phyloP scores from a whole-genome alignment of 164 flowering plant genomes.

The Nymphaea colorata region DNA sequence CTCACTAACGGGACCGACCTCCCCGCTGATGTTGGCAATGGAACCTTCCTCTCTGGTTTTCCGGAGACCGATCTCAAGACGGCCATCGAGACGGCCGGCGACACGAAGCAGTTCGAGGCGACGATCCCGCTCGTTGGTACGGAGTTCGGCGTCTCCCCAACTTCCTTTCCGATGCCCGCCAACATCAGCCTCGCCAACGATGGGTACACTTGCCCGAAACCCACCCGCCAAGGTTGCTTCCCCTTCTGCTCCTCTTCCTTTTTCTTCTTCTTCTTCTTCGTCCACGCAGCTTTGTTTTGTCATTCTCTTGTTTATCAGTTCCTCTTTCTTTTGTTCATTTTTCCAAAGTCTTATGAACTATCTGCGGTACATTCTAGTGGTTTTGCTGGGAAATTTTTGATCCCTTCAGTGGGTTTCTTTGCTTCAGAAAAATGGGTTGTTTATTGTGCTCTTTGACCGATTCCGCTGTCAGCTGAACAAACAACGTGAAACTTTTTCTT shows the following conservation, averaged over 20 bases:
- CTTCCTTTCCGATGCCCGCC: slow-evolving; percentile 48
- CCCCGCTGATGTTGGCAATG: slow-evolving; percentile 56
- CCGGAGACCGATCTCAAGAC: slow-evolving; percentile 53
- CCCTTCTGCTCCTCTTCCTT: neutral
- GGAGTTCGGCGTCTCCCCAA: slow-evolving; percentile 43
- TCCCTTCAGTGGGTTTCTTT: too few species aligned
- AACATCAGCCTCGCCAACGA: slow-evolving; percentile 57
- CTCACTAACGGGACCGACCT: slow-evolving; percentile 50
- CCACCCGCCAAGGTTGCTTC: slow-evolving; percentile 10
- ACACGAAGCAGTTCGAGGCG: slow-evolving; percentile 41
- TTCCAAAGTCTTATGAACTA: too few species aligned
- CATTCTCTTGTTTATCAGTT: neutral
- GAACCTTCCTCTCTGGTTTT: slow-evolving; percentile 40
- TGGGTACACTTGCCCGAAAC: slow-evolving; percentile 47
- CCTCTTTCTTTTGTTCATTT: too few species aligned
- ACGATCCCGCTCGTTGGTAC: slow-evolving; percentile 47
- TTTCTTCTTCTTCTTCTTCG: neutral
- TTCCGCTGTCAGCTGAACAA: too few species aligned
- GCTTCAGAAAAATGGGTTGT: too few species aligned
- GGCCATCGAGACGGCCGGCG: slow-evolving; percentile 73
- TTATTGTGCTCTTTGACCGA: too few species aligned
- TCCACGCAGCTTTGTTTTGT: neutral
- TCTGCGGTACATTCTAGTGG: too few species aligned
- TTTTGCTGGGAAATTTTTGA: too few species aligned
- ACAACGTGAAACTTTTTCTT: too few species aligned